Evolutionary conservation across 495 filamentous ascomycete genomes (phyloP), one percentile per base, ranked within the genome.

Genomic region (Neurospora sp.): DNA sequence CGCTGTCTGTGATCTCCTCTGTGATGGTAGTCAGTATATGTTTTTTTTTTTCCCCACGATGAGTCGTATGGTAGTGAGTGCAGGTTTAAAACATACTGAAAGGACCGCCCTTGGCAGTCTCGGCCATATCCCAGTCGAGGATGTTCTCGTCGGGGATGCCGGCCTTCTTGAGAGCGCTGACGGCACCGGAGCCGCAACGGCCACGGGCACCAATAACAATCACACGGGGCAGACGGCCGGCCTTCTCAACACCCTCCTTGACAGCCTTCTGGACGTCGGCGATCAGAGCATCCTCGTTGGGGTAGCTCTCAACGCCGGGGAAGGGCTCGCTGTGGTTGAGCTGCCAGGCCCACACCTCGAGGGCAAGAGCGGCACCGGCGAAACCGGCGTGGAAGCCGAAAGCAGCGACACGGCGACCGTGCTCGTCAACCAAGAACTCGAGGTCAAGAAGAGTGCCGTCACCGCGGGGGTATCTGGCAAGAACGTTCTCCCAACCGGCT

Each of bases 261-360:
- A 97, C 82, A 2, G 88, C 88, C 72, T 87, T 84, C 85, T 93
- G 92, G 70, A 97, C 89, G 72, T 94, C 88, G 66, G 84, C 79
- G 70, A 96, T 88, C 76, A 97, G 83, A 7, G 88, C 88, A 53
- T 85, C 85, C 82, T 96, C 91, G 77, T 93, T 93, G 70, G 90
- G 88, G 81, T 96, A 97, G 76, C 87, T 88, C 66, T 85, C 86
- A 44, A 96, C 89, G 72, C 88, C 87, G 10, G 89, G 89, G 74
- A 97, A 85, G 48, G 87, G 84, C 69, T 86, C 87, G 73, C 86
- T 87, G 81, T 94, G 89, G 31, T 86, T 88, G 77, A 92, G 86
- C 81, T 97, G 94, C 89, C 91, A 92, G n/a, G 92, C 90, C 94
- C 94, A 98, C 72, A 89, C 90, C 85, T 93, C 88, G 71, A 97